Evolutionary conservation across 2,329 filamentous ascomycete genomes (phyloP).

Genomic region (Aspergillus tubingensis): DNA sequence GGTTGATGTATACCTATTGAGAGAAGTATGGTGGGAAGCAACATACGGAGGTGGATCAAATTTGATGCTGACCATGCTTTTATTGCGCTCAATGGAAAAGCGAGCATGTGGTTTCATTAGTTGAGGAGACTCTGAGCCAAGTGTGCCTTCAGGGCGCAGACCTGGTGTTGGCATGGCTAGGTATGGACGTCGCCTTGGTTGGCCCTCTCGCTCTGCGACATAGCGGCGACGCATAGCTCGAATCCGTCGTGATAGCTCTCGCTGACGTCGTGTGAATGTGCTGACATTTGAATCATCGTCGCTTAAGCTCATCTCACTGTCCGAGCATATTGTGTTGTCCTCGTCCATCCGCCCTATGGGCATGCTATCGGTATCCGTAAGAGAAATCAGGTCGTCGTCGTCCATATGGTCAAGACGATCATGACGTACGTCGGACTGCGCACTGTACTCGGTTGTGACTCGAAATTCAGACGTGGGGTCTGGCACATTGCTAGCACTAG

Average conservation of each 20-base stretch:
- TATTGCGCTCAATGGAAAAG: constrained; percentile 80
- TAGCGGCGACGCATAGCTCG: constrained; percentile 24
- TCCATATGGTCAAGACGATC: constrained; percentile 24
- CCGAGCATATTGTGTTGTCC: constrained; percentile 31
- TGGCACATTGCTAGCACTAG: constrained; percentile 10
- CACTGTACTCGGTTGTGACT: constrained; percentile 41
- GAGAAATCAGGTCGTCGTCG: constrained; percentile 33
- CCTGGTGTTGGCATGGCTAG: constrained; percentile 14
- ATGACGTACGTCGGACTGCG: constrained; percentile 32
- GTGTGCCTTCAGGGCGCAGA: constrained; percentile 12
- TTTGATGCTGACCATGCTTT: constrained; percentile 80
- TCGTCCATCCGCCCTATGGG: constrained; percentile 30
- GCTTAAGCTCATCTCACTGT: constrained; percentile 35
- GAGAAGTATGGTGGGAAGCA: not conserved
- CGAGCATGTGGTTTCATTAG: constrained; percentile 72
- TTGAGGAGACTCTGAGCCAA: constrained; percentile 24
- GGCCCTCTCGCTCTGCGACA: constrained; percentile 18
- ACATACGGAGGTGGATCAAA: constrained; percentile 58
- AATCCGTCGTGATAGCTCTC: constrained; percentile 30
- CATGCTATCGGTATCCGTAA: constrained; percentile 30
- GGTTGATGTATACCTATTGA: not conserved
- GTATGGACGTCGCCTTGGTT: constrained; percentile 25
- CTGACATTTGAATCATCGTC: constrained; percentile 29
- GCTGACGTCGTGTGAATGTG: constrained; percentile 29
- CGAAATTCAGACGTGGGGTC: constrained; percentile 34